Percentiles rank a stretch among this genome's conserved stretches.
Evolutionary conservation across 108 stramenopile species (phyloP).

Genomic region (Schizochytrium sp.): DNA sequence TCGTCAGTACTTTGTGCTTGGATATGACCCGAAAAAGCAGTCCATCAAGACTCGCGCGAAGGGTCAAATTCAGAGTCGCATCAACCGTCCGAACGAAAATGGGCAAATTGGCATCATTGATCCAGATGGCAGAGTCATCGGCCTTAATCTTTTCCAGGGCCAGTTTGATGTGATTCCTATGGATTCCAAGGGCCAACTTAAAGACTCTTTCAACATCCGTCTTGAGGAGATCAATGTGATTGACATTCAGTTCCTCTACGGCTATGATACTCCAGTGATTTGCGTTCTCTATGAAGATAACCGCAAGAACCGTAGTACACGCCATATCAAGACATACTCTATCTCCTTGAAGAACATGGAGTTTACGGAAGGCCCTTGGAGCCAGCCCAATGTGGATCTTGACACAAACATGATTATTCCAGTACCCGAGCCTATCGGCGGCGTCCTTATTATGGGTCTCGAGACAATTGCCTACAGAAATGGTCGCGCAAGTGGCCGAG

Average conservation of each 20-base stretch:
- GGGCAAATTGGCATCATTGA: conserved; percentile 70
- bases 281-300: conserved; percentile 74
- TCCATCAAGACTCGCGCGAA: conserved; percentile 31
- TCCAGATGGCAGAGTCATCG: conserved; percentile 67
- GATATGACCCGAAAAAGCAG: conserved; percentile 49
- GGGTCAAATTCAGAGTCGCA: conserved; percentile 62
- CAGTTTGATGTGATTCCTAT: conserved; percentile 67
- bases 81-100: conserved; percentile 37
- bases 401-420: conserved; percentile 72
- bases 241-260: conserved; percentile 75
- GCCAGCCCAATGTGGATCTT: conserved; percentile 70
- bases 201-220: conserved; percentile 67
- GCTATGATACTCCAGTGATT: conserved; percentile 69
- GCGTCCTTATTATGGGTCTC: conserved; percentile 74
- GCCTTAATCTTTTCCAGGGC: conserved; percentile 71
- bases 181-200: no score
- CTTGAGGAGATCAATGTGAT: conserved; percentile 74
- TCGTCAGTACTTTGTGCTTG: conserved; percentile 23
- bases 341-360: conserved; percentile 66
- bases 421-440: conserved; percentile 69
- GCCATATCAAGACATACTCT: conserved; percentile 74
- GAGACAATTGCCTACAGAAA: conserved; percentile 74
- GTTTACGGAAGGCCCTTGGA: conserved; percentile 72
- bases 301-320: conserved; percentile 59
- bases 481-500: conserved; percentile 56